phyloP scores from a whole-genome alignment of 2,329 filamentous ascomycete species.

The Erysiphe pulchra region DNA sequence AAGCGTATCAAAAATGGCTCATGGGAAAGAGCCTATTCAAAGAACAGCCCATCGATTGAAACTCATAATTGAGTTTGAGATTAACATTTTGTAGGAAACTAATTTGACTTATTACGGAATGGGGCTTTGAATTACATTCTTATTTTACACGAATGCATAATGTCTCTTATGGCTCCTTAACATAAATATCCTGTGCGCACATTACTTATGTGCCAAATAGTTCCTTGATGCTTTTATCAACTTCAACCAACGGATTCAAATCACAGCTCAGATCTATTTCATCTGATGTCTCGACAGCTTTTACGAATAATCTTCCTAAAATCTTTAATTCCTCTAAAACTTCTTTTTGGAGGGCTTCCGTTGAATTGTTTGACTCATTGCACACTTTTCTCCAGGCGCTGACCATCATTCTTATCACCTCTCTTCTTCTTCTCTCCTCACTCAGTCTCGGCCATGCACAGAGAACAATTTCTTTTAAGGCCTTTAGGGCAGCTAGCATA shows the following conservation, averaged over 20 bases:
- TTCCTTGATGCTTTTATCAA: conserved; percentile 15
- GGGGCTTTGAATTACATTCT: too few species aligned
- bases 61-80: neutral
- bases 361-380: conserved; percentile 14
- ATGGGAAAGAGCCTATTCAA: conserved; percentile 90
- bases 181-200: neutral
- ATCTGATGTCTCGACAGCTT: conserved; percentile 3
- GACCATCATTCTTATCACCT: conserved; percentile 2
- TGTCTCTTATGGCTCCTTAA: neutral
- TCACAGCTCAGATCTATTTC: conserved; percentile 4
- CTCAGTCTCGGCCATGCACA: conserved; percentile 45
- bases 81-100: neutral
- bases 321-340: conserved; percentile 6
- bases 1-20: conserved; percentile 87
- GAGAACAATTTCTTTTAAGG: conserved; percentile 30
- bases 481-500: conserved; percentile 26
- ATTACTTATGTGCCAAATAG: conserved; percentile 6
- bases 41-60: conserved; percentile 37
- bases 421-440: conserved; percentile 3
- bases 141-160: neutral
- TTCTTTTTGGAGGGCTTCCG: conserved; percentile 1
- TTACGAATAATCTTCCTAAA: conserved; percentile 7
- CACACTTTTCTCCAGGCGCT: conserved; percentile 10
- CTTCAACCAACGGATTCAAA: conserved; percentile 8
- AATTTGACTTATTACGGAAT: too few species aligned